A percentile compares a stretch with the other conserved stretches of the same genome.
These are phyloP conservation scores for Ganoderma multipileum DNA, from an alignment of 1,284 basidiomycete genomes.

Conservation along the genomic window DNA sequence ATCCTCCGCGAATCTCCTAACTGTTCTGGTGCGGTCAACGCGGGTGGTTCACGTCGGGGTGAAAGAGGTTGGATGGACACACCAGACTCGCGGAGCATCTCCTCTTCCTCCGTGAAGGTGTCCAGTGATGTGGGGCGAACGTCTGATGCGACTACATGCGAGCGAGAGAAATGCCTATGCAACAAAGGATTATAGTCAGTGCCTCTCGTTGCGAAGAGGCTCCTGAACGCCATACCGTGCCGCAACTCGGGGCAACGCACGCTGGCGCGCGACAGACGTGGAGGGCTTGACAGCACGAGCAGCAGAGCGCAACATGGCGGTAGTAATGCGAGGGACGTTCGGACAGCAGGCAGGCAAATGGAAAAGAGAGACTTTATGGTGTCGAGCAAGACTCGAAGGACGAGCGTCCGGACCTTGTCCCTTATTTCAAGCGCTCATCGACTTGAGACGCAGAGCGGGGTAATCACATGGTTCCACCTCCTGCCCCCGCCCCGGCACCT, in stretches of 20 bases:
- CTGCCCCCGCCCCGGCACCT: not conserved
- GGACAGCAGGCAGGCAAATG: not conserved
- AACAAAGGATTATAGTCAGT: not conserved
- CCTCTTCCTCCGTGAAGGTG: conserved; percentile 90
- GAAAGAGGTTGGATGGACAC: conserved; percentile 31
- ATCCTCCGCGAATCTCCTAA: conserved; percentile 88
- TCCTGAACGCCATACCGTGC: conserved; percentile 9
- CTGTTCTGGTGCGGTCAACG: conserved; percentile 46
- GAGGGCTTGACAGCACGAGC: conserved; percentile 20
- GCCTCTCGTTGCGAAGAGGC: not conserved
- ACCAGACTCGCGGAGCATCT: conserved; percentile 91
- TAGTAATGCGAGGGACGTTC: not conserved
- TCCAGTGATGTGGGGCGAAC: conserved; percentile 65
- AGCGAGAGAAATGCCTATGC: conserved; percentile 29
- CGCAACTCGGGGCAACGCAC: conserved; percentile 34
- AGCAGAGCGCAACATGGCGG: conserved; percentile 25
- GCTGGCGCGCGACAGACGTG: conserved; percentile 49
- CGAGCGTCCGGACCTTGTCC: conserved; percentile 1
- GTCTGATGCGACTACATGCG: conserved; percentile 26
- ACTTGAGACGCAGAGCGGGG: conserved; percentile 13
- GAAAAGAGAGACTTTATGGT: not conserved
- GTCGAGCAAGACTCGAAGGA: too few relatives aligned
- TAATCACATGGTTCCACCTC: conserved; percentile 22
- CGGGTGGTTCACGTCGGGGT: not conserved
- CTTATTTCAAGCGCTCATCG: conserved; percentile 4